Percentiles rank a stretch among this genome's conserved stretches.
Conservation (phyloP, 306 rosid species). For the Pyrus betulifolia region DNA sequence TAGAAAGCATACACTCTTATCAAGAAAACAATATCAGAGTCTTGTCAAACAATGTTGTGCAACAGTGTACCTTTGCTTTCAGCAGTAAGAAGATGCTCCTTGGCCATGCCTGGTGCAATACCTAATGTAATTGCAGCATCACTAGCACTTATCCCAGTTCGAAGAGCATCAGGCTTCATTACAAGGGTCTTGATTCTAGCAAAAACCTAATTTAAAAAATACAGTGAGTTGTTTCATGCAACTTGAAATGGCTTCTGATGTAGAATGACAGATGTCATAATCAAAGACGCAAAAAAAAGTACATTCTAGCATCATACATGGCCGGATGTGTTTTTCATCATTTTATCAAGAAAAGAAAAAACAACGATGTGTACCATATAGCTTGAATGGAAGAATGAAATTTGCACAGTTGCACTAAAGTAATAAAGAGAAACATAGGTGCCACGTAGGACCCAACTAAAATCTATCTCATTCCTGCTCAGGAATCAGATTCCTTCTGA, state of each 20-base stretch:
- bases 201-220: conserved; percentile 51
- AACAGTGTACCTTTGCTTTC: conserved; percentile 72
- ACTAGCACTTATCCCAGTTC: conserved; percentile 78
- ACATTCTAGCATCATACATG: neutral
- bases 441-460: neutral
- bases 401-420: neutral
- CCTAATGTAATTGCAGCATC: conserved; percentile 92
- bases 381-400: neutral
- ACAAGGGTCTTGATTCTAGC: conserved; percentile 64
- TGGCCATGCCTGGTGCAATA: conserved; percentile 95
- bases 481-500: neutral
- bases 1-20: neutral
- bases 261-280: conserved; percentile 3
- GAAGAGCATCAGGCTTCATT: conserved; percentile 69
- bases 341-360: neutral
- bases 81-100: conserved; percentile 90
- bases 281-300: neutral
- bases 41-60: neutral
- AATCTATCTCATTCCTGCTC: neutral
- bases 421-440: neutral
- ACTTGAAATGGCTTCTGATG: conserved; percentile 11
- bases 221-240: neutral
- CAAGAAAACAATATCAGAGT: neutral
- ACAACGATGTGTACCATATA: neutral
- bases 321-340: neutral